Conservation (phyloP, 2,329 filamentous ascomycete species). For the Trichoderma koningii region DNA sequence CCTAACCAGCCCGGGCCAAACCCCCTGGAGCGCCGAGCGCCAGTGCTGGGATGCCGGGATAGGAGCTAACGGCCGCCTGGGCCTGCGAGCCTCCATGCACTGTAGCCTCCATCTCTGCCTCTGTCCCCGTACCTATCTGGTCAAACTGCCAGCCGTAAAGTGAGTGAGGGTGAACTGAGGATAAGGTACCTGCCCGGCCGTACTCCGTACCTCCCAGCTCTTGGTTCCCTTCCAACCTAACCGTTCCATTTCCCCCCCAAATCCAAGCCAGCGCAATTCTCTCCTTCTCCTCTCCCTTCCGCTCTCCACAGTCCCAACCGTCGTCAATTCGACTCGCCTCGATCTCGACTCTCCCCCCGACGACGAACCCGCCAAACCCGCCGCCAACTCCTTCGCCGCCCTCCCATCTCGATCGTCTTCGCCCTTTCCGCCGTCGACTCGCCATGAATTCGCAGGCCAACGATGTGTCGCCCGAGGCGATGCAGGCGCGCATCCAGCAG, state of each 20-base stretch:
- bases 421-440: conserved; percentile 29
- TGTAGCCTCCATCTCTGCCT: conserved; percentile 33
- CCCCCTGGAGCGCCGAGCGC: conserved; percentile 25
- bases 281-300: conserved; percentile 37
- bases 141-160: neutral
- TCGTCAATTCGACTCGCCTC: conserved; percentile 32
- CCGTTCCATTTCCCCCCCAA: conserved; percentile 13
- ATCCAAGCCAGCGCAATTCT: conserved; percentile 28
- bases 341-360: conserved; percentile 30
- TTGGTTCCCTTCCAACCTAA: conserved; percentile 34
- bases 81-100: neutral
- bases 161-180: too few species aligned
- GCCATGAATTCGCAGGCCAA: conserved; percentile 60
- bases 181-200: too few species aligned
- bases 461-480: conserved; percentile 71
- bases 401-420: conserved; percentile 27
- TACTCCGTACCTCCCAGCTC: too few species aligned
- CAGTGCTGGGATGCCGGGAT: neutral
- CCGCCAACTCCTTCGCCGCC: conserved; percentile 26
- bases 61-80: conserved; percentile 15
- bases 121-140: neutral
- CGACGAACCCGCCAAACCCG: conserved; percentile 30
- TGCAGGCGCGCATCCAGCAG: conserved; percentile 90
- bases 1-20: conserved; percentile 29
- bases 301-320: conserved; percentile 39